Percentiles rank a stretch among this genome's conserved stretches.
Evolutionary conservation across 2,329 filamentous ascomycete genomes (phyloP).

Genomic region (Septoria petroselini): DNA sequence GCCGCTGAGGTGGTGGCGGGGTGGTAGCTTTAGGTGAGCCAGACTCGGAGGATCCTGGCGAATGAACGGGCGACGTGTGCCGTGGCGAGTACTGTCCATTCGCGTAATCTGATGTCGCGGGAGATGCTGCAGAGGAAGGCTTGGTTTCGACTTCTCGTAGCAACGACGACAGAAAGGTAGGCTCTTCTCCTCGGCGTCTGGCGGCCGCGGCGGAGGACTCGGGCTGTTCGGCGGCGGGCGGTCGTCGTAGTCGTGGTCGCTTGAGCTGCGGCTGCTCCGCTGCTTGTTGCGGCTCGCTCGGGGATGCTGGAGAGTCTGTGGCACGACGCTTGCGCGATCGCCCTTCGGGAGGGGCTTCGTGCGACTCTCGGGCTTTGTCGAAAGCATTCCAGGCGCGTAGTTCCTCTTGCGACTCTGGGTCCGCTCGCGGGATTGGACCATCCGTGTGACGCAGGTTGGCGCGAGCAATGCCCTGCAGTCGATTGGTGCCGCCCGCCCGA

Average conservation of each 20-base stretch:
- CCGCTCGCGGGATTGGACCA: conserved; percentile 39
- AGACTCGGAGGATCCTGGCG: conserved; percentile 61
- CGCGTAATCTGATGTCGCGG: conserved; percentile 34
- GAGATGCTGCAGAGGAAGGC: conserved; percentile 38
- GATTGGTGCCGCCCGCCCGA: conserved; percentile 70
- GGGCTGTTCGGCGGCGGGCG: conserved; percentile 46
- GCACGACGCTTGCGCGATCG: conserved; percentile 70
- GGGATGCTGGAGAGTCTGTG: conserved; percentile 67
- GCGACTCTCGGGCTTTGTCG: conserved; percentile 73
- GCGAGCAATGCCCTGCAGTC: conserved; percentile 48
- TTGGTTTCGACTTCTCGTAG: conserved; percentile 78
- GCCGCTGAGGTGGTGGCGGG: conserved; percentile 64
- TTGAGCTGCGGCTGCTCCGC: conserved; percentile 72
- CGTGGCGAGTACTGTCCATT: conserved; percentile 40
- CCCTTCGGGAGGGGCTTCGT: conserved; percentile 42
- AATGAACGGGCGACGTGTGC: conserved; percentile 64
- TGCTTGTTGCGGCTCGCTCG: conserved; percentile 57
- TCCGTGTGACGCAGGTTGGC: conserved; percentile 49
- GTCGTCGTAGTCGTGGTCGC: conserved; percentile 60
- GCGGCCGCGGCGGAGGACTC: conserved; percentile 38
- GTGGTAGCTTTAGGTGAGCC: conserved; percentile 65
- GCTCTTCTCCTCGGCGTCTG: conserved; percentile 49
- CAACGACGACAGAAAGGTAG: conserved; percentile 81
- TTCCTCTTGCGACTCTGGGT: conserved; percentile 75
- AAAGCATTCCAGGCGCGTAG: conserved; percentile 85